These are phyloP conservation scores for Scenedesmus sp. DNA, from an alignment of 163 green algal species.

Conservation along the genomic window DNA sequence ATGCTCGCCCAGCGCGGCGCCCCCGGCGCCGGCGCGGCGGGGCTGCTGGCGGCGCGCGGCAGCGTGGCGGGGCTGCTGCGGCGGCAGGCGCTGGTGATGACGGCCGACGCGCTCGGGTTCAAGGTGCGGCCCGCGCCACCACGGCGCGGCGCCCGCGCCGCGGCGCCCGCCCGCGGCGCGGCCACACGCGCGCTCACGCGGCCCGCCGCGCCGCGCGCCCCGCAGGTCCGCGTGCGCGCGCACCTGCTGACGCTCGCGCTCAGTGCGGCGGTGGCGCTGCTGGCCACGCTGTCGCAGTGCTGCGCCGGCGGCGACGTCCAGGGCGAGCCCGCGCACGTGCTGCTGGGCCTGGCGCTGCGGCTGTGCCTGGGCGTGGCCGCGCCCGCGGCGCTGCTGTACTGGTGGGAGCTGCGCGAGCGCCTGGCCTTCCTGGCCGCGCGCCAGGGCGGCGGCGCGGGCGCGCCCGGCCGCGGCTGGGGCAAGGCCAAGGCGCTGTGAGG, in stretches of 20 bases:
- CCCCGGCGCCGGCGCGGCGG: background rate
- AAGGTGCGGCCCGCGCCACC: conserved; percentile 9
- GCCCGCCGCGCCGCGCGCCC: background rate
- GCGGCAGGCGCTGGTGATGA: background rate
- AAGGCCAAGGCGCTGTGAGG: background rate
- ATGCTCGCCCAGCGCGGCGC: background rate
- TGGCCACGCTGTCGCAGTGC: conserved; percentile 4
- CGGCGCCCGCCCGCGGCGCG: background rate
- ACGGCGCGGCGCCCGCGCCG: background rate
- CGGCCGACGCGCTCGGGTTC: conserved; percentile 28
- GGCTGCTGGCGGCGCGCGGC: background rate
- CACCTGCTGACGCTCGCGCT: conserved; percentile 4
- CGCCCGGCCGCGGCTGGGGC: too few species aligned
- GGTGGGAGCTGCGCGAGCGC: conserved; percentile 21
- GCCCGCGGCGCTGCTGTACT: conserved; percentile 29
- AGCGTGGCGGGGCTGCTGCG: conserved; percentile 1
- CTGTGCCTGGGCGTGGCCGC: background rate
- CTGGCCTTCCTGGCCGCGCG: background rate
- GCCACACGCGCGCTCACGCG: too few species aligned
- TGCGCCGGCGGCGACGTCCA: background rate
- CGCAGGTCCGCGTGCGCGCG: conserved; percentile 13
- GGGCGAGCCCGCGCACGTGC: background rate
- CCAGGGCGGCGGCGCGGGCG: background rate
- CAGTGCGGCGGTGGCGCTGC: background rate
- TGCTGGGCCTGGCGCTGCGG: background rate